Conservation (phyloP, 352 stramenopile species). For the Aphanomyces euteiches region DNA sequence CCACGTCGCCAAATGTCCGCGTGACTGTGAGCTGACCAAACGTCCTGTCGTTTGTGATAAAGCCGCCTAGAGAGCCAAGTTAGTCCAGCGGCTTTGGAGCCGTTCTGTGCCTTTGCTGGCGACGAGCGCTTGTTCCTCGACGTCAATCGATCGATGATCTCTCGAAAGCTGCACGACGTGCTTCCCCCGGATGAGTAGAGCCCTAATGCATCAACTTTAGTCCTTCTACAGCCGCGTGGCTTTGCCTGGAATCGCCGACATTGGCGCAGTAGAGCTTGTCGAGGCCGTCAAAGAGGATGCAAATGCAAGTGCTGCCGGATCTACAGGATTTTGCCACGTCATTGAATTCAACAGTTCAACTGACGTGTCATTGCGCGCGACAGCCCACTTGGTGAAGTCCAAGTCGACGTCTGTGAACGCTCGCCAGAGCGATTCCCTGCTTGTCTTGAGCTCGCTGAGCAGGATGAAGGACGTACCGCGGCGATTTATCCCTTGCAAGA, state of each 20-base stretch:
- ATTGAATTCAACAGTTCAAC: background rate
- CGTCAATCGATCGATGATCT: constrained; percentile 29
- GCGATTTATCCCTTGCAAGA: constrained; percentile 19
- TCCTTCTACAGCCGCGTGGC: background rate
- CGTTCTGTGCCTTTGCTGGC: constrained; percentile 16
- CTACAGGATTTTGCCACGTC: background rate
- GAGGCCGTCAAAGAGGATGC: constrained; percentile 17
- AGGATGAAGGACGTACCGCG: background rate
- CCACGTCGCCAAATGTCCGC: constrained; percentile 33
- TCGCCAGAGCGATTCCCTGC: constrained; percentile 11
- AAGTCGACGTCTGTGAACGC: constrained; percentile 10
- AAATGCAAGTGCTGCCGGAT: constrained; percentile 21
- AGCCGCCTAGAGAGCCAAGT: constrained; percentile 20
- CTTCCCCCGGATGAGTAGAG: constrained; percentile 31
- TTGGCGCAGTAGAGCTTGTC: constrained; percentile 34
- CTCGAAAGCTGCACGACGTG: constrained; percentile 25
- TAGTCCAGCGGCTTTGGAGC: background rate
- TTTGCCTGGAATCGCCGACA: constrained; percentile 32
- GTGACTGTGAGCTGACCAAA: constrained; percentile 34
- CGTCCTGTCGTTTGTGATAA: constrained; percentile 32
- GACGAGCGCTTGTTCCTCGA: constrained; percentile 23
- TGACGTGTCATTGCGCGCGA: constrained; percentile 23
- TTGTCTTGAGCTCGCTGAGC: too few species aligned
- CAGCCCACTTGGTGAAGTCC: background rate
- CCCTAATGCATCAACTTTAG: background rate